phyloP scores from a whole-genome alignment of 2,329 filamentous ascomycete genomes.

The Pseudogymnoascus sp. region DNA sequence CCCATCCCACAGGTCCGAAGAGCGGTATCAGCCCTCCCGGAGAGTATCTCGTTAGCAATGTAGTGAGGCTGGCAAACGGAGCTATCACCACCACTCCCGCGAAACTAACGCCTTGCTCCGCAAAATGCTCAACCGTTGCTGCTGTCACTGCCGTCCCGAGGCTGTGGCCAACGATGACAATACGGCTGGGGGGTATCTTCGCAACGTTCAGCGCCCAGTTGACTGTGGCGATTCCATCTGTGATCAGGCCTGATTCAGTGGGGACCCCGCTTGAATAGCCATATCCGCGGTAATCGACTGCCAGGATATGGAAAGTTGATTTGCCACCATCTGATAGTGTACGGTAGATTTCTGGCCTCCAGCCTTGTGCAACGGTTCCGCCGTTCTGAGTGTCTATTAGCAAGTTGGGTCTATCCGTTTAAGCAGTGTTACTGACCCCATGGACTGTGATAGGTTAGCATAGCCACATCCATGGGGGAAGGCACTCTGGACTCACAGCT shows the following conservation, averaged over 20 bases:
- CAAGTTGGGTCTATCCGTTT: not conserved
- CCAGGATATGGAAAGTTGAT: slow-evolving; percentile 69
- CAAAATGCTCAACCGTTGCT: slow-evolving; percentile 67
- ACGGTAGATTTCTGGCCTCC: slow-evolving; percentile 72
- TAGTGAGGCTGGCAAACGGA: slow-evolving; percentile 68
- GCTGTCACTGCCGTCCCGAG: slow-evolving; percentile 80
- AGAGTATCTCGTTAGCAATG: slow-evolving; percentile 67
- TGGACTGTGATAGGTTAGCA: slow-evolving; percentile 44
- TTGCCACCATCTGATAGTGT: slow-evolving; percentile 65
- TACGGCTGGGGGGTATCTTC: slow-evolving; percentile 60
- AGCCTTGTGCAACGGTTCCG: slow-evolving; percentile 73
- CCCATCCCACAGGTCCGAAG: slow-evolving; percentile 64
- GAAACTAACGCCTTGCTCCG: slow-evolving; percentile 57
- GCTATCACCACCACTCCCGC: slow-evolving; percentile 75
- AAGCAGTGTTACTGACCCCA: slow-evolving; percentile 44
- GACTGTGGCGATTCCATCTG: slow-evolving; percentile 67
- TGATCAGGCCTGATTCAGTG: slow-evolving; percentile 73
- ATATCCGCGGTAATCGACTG: slow-evolving; percentile 87
- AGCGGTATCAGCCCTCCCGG: slow-evolving; percentile 74
- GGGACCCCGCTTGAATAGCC: slow-evolving; percentile 75
- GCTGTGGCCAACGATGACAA: slow-evolving; percentile 79
- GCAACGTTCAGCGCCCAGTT: slow-evolving; percentile 64
- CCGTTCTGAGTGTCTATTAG: slow-evolving; percentile 55
- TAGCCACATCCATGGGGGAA: slow-evolving; percentile 29
- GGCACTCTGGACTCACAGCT: slow-evolving; percentile 45